These are phyloP conservation scores for Xylaria bambusicola DNA, from an alignment of 495 filamentous ascomycete genomes.

Conservation along the genomic window DNA sequence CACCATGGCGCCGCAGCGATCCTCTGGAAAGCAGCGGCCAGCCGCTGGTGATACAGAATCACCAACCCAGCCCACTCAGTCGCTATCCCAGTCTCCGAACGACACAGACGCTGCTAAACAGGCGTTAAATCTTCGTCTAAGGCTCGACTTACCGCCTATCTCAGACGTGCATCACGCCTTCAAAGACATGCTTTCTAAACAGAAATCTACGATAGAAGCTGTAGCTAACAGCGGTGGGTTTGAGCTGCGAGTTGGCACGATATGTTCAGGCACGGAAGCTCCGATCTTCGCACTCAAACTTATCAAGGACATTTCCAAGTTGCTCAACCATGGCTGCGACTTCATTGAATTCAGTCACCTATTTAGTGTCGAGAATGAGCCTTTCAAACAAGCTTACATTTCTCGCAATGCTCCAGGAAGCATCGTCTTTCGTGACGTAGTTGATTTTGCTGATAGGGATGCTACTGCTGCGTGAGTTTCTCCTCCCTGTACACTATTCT, in stretches of 20 bases:
- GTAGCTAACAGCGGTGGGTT: constrained; percentile 9
- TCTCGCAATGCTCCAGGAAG: constrained; percentile 63
- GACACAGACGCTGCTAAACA: background rate
- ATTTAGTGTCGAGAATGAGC: constrained; percentile 79
- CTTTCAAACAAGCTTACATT: constrained; percentile 80
- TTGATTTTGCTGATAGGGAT: constrained; percentile 53
- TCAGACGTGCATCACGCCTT: constrained; percentile 34
- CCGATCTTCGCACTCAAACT: constrained; percentile 69
- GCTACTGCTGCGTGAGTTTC: constrained; percentile 57
- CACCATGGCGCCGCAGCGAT: constrained; percentile 9
- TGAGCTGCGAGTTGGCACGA: constrained; percentile 64
- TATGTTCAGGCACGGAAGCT: constrained; percentile 83
- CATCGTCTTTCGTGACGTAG: constrained; percentile 70
- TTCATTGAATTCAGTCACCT: constrained; percentile 59
- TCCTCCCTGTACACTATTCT: background rate
- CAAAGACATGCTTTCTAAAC: constrained; percentile 28
- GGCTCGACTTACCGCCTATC: constrained; percentile 25
- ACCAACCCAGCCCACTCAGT: background rate
- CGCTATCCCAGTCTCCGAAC: background rate
- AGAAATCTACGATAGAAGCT: background rate
- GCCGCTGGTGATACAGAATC: background rate
- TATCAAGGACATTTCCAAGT: constrained; percentile 40
- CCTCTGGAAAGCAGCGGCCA: background rate
- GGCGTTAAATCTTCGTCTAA: constrained; percentile 4
- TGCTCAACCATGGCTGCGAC: constrained; percentile 12